Evolutionary conservation across 1,139 yeast genomes (phyloP).

Genomic region (Candida sojae): DNA sequence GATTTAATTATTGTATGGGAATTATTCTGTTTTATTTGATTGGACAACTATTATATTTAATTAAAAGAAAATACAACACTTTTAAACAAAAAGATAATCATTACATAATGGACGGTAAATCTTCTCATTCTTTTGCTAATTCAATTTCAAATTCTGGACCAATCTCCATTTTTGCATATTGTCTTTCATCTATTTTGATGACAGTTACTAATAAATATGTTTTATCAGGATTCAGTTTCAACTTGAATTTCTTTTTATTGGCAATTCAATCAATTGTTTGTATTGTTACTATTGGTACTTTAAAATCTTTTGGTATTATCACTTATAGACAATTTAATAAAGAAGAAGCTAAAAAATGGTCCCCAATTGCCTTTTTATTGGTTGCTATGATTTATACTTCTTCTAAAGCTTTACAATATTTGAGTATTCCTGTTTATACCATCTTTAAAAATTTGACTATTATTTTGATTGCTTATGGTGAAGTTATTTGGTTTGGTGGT

Average conservation of each 20-base stretch:
- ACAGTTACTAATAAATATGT: slow-evolving; percentile 97
- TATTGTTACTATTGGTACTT: slow-evolving; percentile 64
- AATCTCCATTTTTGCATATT: slow-evolving; percentile 81
- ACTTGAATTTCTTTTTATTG: slow-evolving; percentile 86
- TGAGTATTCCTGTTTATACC: slow-evolving; percentile 94
- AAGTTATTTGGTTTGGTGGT: slow-evolving; percentile 97
- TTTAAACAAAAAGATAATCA: slow-evolving; percentile 1
- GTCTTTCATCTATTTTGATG: slow-evolving; percentile 92
- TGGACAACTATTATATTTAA: slow-evolving; percentile 36
- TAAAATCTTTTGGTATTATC: slow-evolving; percentile 75
- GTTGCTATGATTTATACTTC: slow-evolving; percentile 96
- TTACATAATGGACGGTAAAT: slow-evolving; percentile 28
- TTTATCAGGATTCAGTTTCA: slow-evolving; percentile 77
- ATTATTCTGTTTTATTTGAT: slow-evolving; percentile 41
- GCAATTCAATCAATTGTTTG: slow-evolving; percentile 85
- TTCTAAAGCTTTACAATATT: slow-evolving; percentile 88
- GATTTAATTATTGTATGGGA: slow-evolving; percentile 34
- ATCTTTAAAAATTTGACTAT: slow-evolving; percentile 97
- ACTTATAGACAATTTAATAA: slow-evolving; percentile 83
- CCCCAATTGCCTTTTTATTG: slow-evolving; percentile 86
- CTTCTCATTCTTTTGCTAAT: slow-evolving; percentile 15
- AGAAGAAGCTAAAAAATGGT: slow-evolving; percentile 92
- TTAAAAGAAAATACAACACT: slow-evolving; percentile 23
- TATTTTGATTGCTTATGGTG: slow-evolving; percentile 96
- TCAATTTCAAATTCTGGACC: slow-evolving; percentile 78